phyloP scores from a whole-genome alignment of 352 stramenopile species.

The Globisporangium okanoganense region DNA sequence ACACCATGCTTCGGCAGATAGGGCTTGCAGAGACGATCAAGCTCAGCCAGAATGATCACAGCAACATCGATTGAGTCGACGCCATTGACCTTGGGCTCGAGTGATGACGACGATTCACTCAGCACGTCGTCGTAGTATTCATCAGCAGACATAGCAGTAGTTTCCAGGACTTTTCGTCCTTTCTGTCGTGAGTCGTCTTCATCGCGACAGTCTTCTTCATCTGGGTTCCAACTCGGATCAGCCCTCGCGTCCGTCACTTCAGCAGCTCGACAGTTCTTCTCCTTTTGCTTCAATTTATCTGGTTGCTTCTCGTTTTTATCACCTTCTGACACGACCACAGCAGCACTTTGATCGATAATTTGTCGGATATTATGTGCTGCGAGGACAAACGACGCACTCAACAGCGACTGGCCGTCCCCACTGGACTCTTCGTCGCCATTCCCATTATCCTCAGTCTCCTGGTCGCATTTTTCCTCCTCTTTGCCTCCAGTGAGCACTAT shows the following conservation, averaged over 20 bases:
- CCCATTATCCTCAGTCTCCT: slow-evolving; percentile 12
- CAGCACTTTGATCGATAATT: slow-evolving; percentile 3
- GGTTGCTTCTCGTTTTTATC: not conserved
- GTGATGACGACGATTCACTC: not conserved
- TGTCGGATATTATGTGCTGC: slow-evolving; percentile 5
- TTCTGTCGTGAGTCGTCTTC: slow-evolving; percentile 29
- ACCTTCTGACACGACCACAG: not conserved
- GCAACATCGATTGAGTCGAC: slow-evolving; percentile 34
- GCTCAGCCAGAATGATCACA: slow-evolving; percentile 68
- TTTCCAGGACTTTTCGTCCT: not conserved
- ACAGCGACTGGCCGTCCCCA: not conserved
- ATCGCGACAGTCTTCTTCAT: slow-evolving; percentile 36
- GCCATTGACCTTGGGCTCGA: not conserved
- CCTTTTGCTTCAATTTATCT: slow-evolving; percentile 7
- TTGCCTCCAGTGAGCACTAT: slow-evolving; percentile 84
- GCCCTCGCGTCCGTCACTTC: not conserved
- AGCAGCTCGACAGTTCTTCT: slow-evolving; percentile 3
- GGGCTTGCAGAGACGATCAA: slow-evolving; percentile 62
- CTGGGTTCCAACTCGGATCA: slow-evolving; percentile 21
- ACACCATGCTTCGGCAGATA: slow-evolving; percentile 37
- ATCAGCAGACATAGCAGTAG: slow-evolving; percentile 1
- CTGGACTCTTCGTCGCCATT: not conserved
- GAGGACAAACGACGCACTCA: slow-evolving; percentile 10
- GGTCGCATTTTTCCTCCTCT: slow-evolving; percentile 41
- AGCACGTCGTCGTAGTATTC: not conserved